Conservation (phyloP, 1,284 basidiomycete species). For the Moesziomyces parantarcticus region DNA sequence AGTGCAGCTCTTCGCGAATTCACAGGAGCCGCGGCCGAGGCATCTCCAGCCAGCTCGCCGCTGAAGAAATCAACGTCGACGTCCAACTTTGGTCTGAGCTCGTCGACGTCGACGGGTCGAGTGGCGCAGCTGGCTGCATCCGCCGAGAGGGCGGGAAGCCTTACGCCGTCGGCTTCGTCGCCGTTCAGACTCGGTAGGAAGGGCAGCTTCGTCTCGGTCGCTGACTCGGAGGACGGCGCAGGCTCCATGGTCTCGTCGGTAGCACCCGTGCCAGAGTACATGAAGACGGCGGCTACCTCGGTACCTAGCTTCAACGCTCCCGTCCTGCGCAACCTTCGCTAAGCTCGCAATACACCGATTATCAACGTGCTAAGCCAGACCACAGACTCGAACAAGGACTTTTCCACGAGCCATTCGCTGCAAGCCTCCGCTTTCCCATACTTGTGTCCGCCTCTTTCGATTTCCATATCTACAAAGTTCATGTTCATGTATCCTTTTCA, state of each 20-base stretch:
- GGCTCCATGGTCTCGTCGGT: conserved; percentile 21
- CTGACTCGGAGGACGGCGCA: conserved; percentile 25
- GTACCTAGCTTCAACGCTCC: conserved; percentile 48
- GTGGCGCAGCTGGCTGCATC: conserved; percentile 16
- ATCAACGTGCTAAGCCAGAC: too few relatives aligned
- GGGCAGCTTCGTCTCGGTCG: conserved; percentile 21
- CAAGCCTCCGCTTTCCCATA: too few relatives aligned
- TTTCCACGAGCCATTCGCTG: too few relatives aligned
- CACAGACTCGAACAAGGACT: neutral
- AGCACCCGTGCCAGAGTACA: conserved; percentile 38
- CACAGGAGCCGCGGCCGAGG: conserved; percentile 4
- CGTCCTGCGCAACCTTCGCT: conserved; percentile 26
- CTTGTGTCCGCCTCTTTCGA: too few relatives aligned
- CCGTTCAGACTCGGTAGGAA: conserved; percentile 28
- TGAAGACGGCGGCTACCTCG: conserved; percentile 23
- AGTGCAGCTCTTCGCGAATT: conserved; percentile 48
- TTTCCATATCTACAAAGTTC: too few relatives aligned
- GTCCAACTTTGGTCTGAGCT: neutral
- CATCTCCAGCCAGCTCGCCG: conserved; percentile 6
- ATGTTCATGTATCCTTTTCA: too few relatives aligned
- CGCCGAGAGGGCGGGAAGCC: conserved; percentile 11
- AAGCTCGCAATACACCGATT: neutral
- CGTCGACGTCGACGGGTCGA: conserved; percentile 5
- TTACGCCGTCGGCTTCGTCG: conserved; percentile 5
- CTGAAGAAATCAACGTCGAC: conserved; percentile 4